phyloP scores from a whole-genome alignment of 139 green algal species.

The Tetradesmus obliquus region DNA sequence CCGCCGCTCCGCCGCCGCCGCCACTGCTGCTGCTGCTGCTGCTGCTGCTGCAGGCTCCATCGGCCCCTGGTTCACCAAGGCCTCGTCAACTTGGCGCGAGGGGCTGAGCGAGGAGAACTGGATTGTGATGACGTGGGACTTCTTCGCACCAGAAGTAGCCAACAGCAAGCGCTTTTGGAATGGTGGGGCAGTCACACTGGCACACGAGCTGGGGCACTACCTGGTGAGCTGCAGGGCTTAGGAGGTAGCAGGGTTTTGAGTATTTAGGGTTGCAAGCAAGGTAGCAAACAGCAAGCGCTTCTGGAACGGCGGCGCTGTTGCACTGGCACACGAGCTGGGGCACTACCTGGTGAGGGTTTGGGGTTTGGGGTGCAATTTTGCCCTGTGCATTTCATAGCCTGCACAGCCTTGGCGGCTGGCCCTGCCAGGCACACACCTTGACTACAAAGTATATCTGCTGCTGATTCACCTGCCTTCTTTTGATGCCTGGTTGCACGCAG shows the following conservation, averaged over 20 bases:
- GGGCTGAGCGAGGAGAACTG: slow-evolving; percentile 10
- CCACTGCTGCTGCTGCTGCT: background rate
- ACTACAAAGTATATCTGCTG: too few relatives aligned
- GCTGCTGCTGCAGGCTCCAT: background rate
- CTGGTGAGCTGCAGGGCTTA: background rate
- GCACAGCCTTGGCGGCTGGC: background rate
- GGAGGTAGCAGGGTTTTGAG: too few relatives aligned
- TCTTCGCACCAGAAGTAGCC: background rate
- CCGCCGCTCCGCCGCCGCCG: background rate
- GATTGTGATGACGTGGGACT: slow-evolving; percentile 24
- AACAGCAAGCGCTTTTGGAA: slow-evolving; percentile 6
- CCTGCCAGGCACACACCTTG: background rate
- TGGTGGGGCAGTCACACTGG: slow-evolving; percentile 14
- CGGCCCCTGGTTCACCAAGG: slow-evolving; percentile 1
- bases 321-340: slow-evolving; percentile 35
- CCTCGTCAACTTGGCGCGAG: background rate
- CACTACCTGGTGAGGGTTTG: slow-evolving; percentile 21
- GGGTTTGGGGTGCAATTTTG: too few relatives aligned
- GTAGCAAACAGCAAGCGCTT: background rate
- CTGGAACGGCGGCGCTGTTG: slow-evolving; percentile 12
- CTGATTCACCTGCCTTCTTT: too few relatives aligned
- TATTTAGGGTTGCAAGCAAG: too few relatives aligned
- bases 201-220: slow-evolving; percentile 41
- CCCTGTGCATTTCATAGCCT: background rate
- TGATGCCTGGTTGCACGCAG: too few relatives aligned